Percentiles rank a stretch among this genome's conserved stretches.
phyloP scores from a whole-genome alignment of 306 rosid genomes.

The Quercus gilva region DNA sequence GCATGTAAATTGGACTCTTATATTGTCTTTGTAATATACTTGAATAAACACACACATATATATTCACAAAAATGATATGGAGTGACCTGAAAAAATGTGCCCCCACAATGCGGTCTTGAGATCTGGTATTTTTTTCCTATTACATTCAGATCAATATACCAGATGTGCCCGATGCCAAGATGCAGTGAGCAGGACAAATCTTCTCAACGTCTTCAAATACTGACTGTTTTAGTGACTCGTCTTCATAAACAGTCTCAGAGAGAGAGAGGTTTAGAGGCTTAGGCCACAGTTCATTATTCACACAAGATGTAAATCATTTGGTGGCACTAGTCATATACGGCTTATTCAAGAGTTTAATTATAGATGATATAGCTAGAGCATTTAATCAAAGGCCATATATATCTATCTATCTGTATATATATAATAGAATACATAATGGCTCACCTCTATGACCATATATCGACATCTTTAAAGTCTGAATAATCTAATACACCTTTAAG shows the following conservation, averaged over 20 bases:
- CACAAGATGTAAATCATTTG: not conserved
- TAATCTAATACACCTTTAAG: slow-evolving; percentile 85
- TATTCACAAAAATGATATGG: not conserved
- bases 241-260: slow-evolving; percentile 84
- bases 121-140: slow-evolving; percentile 64
- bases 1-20: too few species aligned
- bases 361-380: too few species aligned
- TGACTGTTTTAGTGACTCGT: slow-evolving; percentile 64
- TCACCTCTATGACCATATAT: slow-evolving; percentile 91
- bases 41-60: too few species aligned
- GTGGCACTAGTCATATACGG: too few species aligned
- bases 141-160: slow-evolving; percentile 79
- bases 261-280: not conserved
- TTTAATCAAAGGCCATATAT: too few species aligned
- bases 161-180: slow-evolving; percentile 84
- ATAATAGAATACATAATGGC: not conserved
- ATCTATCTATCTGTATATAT: too few species aligned
- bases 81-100: slow-evolving; percentile 97
- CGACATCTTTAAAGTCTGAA: slow-evolving; percentile 74
- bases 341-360: too few species aligned
- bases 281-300: not conserved
- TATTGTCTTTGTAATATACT: too few species aligned
- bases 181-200: slow-evolving; percentile 80
- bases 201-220: slow-evolving; percentile 86
- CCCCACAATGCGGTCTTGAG: slow-evolving; percentile 78